phyloP scores from a whole-genome alignment of 352 stramenopile species.

The Pythium aphanidermatum region DNA sequence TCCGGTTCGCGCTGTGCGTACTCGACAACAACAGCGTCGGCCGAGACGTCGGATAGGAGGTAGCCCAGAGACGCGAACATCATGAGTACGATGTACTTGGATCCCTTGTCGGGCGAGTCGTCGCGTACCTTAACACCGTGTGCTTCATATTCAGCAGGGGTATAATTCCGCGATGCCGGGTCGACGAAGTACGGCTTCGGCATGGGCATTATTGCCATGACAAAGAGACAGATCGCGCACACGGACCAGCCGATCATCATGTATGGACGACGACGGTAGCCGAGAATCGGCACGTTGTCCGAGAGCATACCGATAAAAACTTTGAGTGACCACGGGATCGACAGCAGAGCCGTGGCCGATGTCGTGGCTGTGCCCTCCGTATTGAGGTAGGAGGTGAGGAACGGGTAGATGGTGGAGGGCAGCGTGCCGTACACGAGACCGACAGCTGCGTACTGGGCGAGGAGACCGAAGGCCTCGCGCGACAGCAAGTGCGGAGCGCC shows the following conservation, averaged over 20 bases:
- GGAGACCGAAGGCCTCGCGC: constrained; percentile 21
- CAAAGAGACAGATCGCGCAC: constrained; percentile 14
- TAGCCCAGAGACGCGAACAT: constrained; percentile 30
- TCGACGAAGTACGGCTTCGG: constrained; percentile 21
- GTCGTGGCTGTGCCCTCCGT: constrained; percentile 25
- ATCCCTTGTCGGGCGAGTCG: constrained; percentile 9
- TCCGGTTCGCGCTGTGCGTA: constrained; percentile 22
- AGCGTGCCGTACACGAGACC: constrained; percentile 26
- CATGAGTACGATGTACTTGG: constrained; percentile 27
- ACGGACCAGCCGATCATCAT: constrained; percentile 32
- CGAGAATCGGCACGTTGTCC: constrained; percentile 33
- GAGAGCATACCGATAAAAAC: constrained; percentile 34
- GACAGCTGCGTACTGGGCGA: constrained; percentile 27
- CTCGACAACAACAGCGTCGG: constrained; percentile 28
- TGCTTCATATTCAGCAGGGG: constrained; percentile 1
- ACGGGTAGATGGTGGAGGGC: constrained; percentile 25
- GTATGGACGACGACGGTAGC: constrained; percentile 34
- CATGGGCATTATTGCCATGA: constrained; percentile 25
- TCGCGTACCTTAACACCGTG: constrained; percentile 4
- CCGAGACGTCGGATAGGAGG: constrained; percentile 27
- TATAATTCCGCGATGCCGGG: constrained; percentile 7
- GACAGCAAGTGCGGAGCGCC: constrained; percentile 19
- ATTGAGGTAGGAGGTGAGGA: constrained; percentile 27
- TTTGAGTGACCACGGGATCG: constrained; percentile 34
- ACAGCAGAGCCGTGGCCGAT: constrained; percentile 21